Evolutionary conservation across 108 stramenopile species (phyloP).

Genomic region (Nitzschia sp.): DNA sequence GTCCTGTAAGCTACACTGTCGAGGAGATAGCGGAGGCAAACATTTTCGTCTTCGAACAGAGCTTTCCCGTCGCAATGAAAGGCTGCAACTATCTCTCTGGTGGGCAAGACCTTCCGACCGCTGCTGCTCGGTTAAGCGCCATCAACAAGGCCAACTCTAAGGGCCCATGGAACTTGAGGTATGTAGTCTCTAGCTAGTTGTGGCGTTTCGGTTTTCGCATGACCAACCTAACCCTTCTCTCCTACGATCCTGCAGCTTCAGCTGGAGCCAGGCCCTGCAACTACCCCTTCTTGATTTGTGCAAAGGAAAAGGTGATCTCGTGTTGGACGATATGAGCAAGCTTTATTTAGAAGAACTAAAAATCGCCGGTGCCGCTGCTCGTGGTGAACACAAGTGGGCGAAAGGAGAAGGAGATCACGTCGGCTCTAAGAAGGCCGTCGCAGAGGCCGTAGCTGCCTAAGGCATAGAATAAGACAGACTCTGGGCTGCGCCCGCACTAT

Average conservation of each 20-base stretch:
- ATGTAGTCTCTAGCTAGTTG: background rate
- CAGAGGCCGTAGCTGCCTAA: conserved; percentile 3
- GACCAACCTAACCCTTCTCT: too few species aligned
- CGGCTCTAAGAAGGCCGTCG: background rate
- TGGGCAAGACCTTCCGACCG: conserved; percentile 86
- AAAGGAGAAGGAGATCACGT: conserved; percentile 43
- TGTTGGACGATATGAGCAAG: conserved; percentile 56
- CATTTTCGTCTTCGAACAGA: conserved; percentile 76
- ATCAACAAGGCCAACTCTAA: conserved; percentile 76
- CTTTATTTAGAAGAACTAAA: conserved; percentile 57
- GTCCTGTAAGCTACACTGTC: conserved; percentile 55
- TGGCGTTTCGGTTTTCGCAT: too few species aligned
- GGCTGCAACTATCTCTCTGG: conserved; percentile 89
- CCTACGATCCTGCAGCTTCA: conserved; percentile 61
- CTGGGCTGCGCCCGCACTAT: too few species aligned
- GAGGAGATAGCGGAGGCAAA: conserved; percentile 85
- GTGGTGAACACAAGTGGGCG: conserved; percentile 45
- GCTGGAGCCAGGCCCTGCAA: conserved; percentile 89
- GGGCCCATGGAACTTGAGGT: conserved; percentile 55
- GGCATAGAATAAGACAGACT: background rate
- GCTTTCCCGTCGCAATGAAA: conserved; percentile 86
- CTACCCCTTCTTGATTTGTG: conserved; percentile 81
- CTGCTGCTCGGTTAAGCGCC: conserved; percentile 77
- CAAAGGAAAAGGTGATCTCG: conserved; percentile 61
- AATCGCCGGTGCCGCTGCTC: conserved; percentile 56